phyloP scores from a whole-genome alignment of 345 rosid species.

The Moricandia moricandioides region DNA sequence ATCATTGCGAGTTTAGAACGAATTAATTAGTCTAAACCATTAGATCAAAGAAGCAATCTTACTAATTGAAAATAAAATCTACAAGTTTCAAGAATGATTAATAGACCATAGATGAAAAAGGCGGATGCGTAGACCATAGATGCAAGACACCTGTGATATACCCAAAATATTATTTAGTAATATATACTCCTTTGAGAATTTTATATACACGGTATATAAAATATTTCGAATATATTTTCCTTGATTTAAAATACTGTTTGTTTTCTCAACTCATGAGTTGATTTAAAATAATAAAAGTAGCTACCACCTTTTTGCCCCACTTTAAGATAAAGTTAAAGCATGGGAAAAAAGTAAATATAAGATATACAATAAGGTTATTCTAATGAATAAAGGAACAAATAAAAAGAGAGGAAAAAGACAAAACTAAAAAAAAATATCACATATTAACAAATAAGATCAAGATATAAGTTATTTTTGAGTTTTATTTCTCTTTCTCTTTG shows the following conservation, averaged over 20 bases:
- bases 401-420: slow-evolving; percentile 39
- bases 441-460: slow-evolving; percentile 28
- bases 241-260: not conserved
- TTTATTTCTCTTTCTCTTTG: not conserved
- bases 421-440: slow-evolving; percentile 31
- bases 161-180: slow-evolving; percentile 4
- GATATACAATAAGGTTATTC: slow-evolving; percentile 38
- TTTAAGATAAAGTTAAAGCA: slow-evolving; percentile 87
- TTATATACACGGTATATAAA: slow-evolving; percentile 23
- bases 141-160: slow-evolving; percentile 26
- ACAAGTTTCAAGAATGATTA: not conserved
- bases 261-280: slow-evolving; percentile 30
- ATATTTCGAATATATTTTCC: slow-evolving; percentile 26
- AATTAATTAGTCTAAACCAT: slow-evolving; percentile 13
- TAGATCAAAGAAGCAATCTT: slow-evolving; percentile 14
- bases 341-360: slow-evolving; percentile 46
- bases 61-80: not conserved
- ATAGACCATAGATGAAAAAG: not conserved
- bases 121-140: slow-evolving; percentile 28
- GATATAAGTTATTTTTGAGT: slow-evolving; percentile 26
- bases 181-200: slow-evolving; percentile 14
- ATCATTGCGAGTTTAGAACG: slow-evolving; percentile 5
- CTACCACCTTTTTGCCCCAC: slow-evolving; percentile 70
- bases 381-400: slow-evolving; percentile 30
- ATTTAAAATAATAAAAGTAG: slow-evolving; percentile 44